Conservation (phyloP, 352 stramenopile genomes). For the Globisporangium recalcitrans region DNA sequence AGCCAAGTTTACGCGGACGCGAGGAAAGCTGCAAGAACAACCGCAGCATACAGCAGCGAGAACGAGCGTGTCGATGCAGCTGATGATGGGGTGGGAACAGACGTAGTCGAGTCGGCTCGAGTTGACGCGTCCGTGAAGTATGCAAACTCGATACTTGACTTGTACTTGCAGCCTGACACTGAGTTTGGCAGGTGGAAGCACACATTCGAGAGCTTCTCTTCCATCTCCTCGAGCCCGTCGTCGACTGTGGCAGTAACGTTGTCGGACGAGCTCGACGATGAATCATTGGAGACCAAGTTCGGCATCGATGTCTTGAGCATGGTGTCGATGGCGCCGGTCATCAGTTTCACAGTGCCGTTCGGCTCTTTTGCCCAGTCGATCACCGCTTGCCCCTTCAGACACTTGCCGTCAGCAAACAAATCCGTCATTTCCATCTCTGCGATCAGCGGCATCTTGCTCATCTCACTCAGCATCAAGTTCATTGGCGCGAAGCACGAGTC, state of each 20-base stretch:
- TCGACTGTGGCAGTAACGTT: slow-evolving; percentile 7
- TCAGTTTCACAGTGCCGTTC: slow-evolving; percentile 7
- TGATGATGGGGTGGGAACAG: not conserved
- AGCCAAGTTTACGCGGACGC: not conserved
- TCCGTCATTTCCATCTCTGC: slow-evolving; percentile 10
- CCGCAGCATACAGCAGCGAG: not conserved
- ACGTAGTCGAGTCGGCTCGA: not conserved
- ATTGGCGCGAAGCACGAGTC: slow-evolving; percentile 35
- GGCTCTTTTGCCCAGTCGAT: slow-evolving; percentile 7
- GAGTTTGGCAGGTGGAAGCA: slow-evolving; percentile 17
- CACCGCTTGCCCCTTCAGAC: slow-evolving; percentile 15
- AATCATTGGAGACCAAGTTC: slow-evolving; percentile 1
- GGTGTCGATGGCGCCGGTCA: slow-evolving; percentile 9
- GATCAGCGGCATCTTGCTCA: slow-evolving; percentile 27
- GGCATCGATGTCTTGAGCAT: slow-evolving; percentile 7
- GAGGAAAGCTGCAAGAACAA: not conserved
- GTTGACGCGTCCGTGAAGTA: slow-evolving; percentile 8
- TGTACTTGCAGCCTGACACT: slow-evolving; percentile 14
- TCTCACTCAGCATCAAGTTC: slow-evolving; percentile 29
- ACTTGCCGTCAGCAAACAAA: slow-evolving; percentile 8
- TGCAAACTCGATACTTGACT: slow-evolving; percentile 9
- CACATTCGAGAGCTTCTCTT: slow-evolving; percentile 2
- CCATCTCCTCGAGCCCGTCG: slow-evolving; percentile 6
- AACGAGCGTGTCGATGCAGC: not conserved
- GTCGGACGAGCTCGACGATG: not conserved